Conservation (phyloP, 768 basidiomycete genomes). For the Phlegmacium glaucopus region DNA sequence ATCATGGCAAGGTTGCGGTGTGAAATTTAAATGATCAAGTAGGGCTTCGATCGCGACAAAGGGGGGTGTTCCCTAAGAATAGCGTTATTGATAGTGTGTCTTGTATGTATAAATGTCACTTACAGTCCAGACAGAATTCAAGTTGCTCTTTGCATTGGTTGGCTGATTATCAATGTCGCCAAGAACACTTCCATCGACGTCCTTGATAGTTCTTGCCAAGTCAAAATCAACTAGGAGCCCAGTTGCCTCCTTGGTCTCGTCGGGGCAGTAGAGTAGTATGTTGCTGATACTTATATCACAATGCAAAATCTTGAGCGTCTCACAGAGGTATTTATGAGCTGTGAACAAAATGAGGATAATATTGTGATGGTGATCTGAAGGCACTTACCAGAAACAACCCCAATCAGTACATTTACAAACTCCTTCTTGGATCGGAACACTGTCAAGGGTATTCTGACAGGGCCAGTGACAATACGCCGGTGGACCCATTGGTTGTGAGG, state of each 20-base stretch:
- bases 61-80: constrained; percentile 4
- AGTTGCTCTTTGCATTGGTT: no score
- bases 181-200: no score
- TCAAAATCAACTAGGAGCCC: no score
- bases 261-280: constrained; percentile 5
- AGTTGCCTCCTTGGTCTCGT: no score
- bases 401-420: constrained; percentile 1
- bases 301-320: not conserved
- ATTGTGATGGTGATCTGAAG: not conserved
- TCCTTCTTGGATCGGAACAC: constrained; percentile 9
- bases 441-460: constrained; percentile 10
- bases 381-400: constrained; percentile 9
- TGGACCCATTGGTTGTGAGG: constrained; percentile 1
- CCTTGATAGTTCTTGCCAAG: no score
- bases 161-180: no score
- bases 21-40: not conserved
- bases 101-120: no score
- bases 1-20: constrained; percentile 2
- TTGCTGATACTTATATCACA: constrained; percentile 6
- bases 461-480: constrained; percentile 8
- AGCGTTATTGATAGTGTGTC: constrained; percentile 3
- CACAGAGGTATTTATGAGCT: constrained; percentile 1
- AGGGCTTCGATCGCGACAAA: constrained; percentile 5
- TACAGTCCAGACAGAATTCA: no score
- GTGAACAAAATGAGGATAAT: not conserved